Base-by-base conservation (phyloP, 2,329 filamentous ascomycete species). In the Microdochium bolleyi region DNA sequence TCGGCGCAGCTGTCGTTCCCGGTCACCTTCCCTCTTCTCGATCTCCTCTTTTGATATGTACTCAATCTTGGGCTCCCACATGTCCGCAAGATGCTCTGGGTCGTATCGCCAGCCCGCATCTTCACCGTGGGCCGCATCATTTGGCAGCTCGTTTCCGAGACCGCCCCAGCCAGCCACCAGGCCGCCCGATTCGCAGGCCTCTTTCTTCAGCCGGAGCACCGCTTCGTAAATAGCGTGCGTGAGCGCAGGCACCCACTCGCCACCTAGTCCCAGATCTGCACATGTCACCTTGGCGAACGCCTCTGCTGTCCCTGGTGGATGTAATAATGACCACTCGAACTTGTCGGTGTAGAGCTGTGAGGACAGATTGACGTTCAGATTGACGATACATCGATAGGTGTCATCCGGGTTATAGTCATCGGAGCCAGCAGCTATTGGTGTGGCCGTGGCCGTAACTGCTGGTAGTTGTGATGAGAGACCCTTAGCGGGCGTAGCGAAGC, bases 191-290 rank as follows among this genome's bases (percentile, higher is more conserved):
- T 97, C 94, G 63, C 92, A 95, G 1, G 92, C 90, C 65, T 97
- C 94, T 70, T 99, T 99, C 73, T 97, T 97, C 30, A 96, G 74
- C 49, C 89, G 87, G 57, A 97, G 70, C 0, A 95, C 91, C 10
- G 94, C 89, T 70, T 99, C 94, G 69, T 97, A 97, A 60, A 99
- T 97, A 32, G 92, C 94, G 65, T 96, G 92, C 14, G 94, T 89
- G 74, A 99, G 89, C 27, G 90, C 89, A 2, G 91, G 88, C 3
- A 96, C 84, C 91, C 94, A 99, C 72, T 99, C 94, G 48, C 91
- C 90, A 7, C 85, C 79, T 51, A 99, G 75, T 7, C 92, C 92
- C 9, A 99, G 76, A 66, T 99, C 94, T 25, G 90, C 88, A 66
- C 94, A 97, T 0, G 94, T 97, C 58, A 90, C 84, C 65, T 89